Conservation (phyloP, 306 rosid species). For the Rosa multiflora region DNA sequence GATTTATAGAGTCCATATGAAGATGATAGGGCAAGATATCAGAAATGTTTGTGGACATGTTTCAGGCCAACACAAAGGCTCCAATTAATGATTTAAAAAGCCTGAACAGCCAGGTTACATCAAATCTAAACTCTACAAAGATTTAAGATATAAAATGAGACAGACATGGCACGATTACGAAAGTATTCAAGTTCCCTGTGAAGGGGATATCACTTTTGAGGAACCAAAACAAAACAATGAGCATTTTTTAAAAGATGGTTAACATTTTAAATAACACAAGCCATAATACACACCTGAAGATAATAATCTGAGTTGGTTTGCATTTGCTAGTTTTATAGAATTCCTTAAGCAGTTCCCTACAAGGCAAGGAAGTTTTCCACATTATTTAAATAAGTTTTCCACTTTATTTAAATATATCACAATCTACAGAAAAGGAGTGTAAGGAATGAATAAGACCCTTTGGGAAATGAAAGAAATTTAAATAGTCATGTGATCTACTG, state of each 20-base stretch:
- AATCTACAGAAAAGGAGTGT: no score
- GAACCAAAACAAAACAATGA: background rate
- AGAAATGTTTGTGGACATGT: no score
- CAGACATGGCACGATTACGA: background rate
- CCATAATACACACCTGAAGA: slow-evolving; percentile 8
- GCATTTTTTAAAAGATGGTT: background rate
- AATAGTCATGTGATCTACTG: background rate
- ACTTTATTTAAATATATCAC: background rate
- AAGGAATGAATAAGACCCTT: no score
- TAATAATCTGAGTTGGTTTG: slow-evolving; percentile 62
- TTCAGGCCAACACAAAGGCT: no score
- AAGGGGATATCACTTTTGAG: background rate
- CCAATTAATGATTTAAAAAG: no score
- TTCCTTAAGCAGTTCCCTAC: slow-evolving; percentile 88
- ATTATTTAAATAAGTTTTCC: background rate
- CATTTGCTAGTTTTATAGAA: slow-evolving; percentile 58
- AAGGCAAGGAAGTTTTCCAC: slow-evolving; percentile 16
- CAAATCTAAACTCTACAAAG: no score
- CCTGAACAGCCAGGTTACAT: no score
- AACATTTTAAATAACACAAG: background rate
- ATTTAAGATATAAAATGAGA: no score
- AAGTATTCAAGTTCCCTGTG: background rate
- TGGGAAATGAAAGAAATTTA: no score
- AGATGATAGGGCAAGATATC: no score
- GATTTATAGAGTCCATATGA: no score